A percentile compares a stretch with the other conserved stretches of the same genome.
Evolutionary conservation across 345 rosid species (phyloP).

Genomic region (Schrenkiella parvula): DNA sequence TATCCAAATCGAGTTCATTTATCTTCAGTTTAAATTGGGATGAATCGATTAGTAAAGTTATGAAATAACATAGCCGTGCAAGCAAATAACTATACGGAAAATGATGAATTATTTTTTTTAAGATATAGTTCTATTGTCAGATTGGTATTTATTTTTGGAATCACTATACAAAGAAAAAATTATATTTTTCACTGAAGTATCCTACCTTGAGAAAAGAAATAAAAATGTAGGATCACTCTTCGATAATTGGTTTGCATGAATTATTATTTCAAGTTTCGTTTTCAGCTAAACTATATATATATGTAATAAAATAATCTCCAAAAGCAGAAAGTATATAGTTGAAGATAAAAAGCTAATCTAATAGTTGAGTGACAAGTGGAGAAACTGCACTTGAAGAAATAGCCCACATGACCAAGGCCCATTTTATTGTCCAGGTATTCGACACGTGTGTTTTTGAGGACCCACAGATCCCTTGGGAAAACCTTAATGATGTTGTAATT

Average conservation of each 20-base stretch:
- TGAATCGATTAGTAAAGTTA: background rate
- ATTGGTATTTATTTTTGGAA: background rate
- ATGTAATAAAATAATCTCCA: background rate
- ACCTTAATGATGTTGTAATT: constrained; percentile 8
- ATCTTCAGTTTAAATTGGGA: background rate
- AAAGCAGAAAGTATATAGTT: constrained; percentile 14
- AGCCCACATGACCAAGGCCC: constrained; percentile 22
- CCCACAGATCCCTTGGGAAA: background rate
- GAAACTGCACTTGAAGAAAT: background rate
- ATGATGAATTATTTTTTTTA: too few species aligned
- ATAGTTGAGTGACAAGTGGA: constrained; percentile 18
- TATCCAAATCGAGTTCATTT: background rate
- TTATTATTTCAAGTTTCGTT: background rate
- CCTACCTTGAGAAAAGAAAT: background rate
- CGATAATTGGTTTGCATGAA: too few species aligned
- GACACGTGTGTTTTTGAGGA: constrained; percentile 10
- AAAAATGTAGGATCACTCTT: background rate
- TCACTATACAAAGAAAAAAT: background rate
- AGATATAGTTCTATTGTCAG: background rate
- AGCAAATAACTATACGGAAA: background rate
- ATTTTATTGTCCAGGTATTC: background rate
- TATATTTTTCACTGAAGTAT: background rate
- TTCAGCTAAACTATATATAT: background rate
- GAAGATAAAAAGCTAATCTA: constrained; percentile 16
- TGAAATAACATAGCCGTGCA: background rate